Evolutionary conservation across 768 basidiomycete genomes (phyloP).

Genomic region (Tephrocybe sp.): DNA sequence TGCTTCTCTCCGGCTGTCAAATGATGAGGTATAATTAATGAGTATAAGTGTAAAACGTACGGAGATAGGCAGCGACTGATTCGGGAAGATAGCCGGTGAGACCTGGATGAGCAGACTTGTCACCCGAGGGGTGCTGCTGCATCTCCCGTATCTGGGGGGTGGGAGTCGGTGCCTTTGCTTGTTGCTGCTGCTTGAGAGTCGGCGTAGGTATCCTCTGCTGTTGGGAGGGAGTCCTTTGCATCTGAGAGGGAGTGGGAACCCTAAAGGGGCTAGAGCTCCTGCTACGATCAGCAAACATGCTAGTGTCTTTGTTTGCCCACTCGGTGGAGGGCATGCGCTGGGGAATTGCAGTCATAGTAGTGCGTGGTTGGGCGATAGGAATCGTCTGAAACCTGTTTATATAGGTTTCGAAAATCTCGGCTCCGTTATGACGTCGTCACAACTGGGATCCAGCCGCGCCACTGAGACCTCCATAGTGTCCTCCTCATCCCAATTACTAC

Average conservation of each 20-base stretch:
- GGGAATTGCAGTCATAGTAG: neutral
- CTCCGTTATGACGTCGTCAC: too few relatives aligned
- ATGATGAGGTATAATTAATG: neutral
- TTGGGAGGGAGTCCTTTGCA: neutral
- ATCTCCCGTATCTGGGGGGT: neutral
- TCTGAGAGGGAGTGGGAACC: neutral
- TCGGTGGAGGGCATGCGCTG: slow-evolving; percentile 8
- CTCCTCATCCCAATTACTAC: too few relatives aligned
- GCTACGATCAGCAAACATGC: neutral
- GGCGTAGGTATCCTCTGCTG: neutral
- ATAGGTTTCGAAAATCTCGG: too few relatives aligned
- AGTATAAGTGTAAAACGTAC: neutral
- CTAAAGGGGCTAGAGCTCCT: slow-evolving; percentile 1
- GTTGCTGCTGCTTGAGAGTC: too few relatives aligned
- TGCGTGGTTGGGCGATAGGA: too few relatives aligned
- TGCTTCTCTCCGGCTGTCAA: neutral
- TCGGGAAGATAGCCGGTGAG: slow-evolving; percentile 10
- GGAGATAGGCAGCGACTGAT: slow-evolving; percentile 6
- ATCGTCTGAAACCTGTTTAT: too few relatives aligned
- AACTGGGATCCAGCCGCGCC: too few relatives aligned
- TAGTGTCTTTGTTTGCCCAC: slow-evolving; percentile 5
- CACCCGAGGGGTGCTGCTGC: neutral
- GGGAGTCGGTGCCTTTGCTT: too few relatives aligned
- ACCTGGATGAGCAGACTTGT: slow-evolving; percentile 4
- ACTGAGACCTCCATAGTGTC: too few relatives aligned